Base-by-base conservation (phyloP, 2,329 filamentous ascomycete genomes). In the Epichloe gansuensis region DNA sequence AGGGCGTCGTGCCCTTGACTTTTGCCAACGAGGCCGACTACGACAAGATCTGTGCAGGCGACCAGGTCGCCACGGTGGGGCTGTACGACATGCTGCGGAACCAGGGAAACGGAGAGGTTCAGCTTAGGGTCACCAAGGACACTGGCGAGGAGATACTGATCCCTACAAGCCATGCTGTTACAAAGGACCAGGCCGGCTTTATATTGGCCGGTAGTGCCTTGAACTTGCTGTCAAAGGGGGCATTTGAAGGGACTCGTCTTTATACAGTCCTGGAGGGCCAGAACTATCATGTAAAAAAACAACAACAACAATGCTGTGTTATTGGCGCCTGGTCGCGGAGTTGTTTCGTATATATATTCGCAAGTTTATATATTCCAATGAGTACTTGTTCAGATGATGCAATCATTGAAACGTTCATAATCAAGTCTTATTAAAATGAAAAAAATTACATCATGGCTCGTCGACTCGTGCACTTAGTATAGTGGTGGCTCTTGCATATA, bases 1-100 rank as follows among this genome's bases (percentile, higher is more conserved):
- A 98, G 73, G 93, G 93, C 57, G 86, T 98, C 37, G 89, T 98
- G 45, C 93, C 93, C 2, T 75, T 98, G 62, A 96, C 89, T 0
- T 95, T 98, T 65, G 88, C 75, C 46, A 77, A 95, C 68, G 90
- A 94, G 71, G 77, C 80, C 21, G 93, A 97, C 69, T 97, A 96
- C 67, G 88, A 93, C 63, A 73, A 75, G 57, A 86, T 98, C 57
- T 75, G 80, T 50, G 90, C 91, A 0, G 88, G 90, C 58, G 93
- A 98, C 66, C 76, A 83, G 61, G 87, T 97, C 25, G 75, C 75
- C 55, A 97, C 91, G 0, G 78, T 90, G 39, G 93, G 93, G 0
- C 71, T 98, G 56, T 82, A 88, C 63, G 86, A 95, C 54, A 86
- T 93, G 72, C 75, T 98, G 54, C 75, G 75, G 61, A 85, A 79